Conservation (phyloP, 1,284 basidiomycete genomes). For the Afroboletus lepidellus region DNA sequence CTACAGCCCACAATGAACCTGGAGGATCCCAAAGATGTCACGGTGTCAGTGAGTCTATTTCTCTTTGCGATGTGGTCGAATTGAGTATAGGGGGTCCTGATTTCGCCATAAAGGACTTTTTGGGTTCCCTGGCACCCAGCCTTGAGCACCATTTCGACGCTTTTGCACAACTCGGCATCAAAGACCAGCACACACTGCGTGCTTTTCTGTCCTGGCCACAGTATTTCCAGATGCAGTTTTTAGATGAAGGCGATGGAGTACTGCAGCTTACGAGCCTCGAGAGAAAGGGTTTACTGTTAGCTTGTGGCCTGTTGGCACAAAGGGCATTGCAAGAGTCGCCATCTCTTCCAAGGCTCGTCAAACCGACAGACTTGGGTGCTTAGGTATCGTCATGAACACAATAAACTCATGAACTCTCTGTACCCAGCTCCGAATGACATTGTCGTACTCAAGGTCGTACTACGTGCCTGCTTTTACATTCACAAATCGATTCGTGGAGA, state of each 20-base stretch:
- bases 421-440: not conserved
- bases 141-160: slow-evolving; percentile 19
- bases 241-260: slow-evolving; percentile 9
- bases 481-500: slow-evolving; percentile 2
- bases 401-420: not conserved
- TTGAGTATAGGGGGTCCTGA: not conserved
- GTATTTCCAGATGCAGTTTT: slow-evolving; percentile 13
- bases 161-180: slow-evolving; percentile 26
- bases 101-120: slow-evolving; percentile 15
- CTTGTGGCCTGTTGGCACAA: slow-evolving; percentile 4
- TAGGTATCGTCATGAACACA: not conserved
- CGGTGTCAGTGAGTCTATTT: slow-evolving; percentile 1
- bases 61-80: not conserved
- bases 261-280: slow-evolving; percentile 26
- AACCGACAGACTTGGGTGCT: not conserved
- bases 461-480: slow-evolving; percentile 5
- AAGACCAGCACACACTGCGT: slow-evolving; percentile 18
- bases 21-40: not conserved
- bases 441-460: not conserved
- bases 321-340: slow-evolving; percentile 2
- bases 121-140: slow-evolving; percentile 22
- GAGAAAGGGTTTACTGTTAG: slow-evolving; percentile 15
- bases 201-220: slow-evolving; percentile 26
- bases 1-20: not conserved
- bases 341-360: not conserved